A percentile compares a stretch with the other conserved stretches of the same genome.
Conservation (phyloP, 73 alveolate species). For the Diophrys appendiculata region DNA sequence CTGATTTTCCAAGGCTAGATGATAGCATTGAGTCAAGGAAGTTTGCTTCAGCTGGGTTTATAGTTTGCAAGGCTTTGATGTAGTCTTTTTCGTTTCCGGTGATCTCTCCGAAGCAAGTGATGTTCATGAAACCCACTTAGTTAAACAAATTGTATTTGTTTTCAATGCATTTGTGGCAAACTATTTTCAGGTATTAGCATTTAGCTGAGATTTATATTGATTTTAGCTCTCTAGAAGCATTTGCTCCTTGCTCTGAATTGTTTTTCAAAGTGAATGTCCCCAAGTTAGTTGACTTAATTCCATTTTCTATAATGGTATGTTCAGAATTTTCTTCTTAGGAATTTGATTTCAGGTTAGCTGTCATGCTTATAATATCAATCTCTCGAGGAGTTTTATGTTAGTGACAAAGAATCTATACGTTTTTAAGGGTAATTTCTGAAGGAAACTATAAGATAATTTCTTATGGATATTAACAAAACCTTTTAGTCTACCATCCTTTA, state of each 20-base stretch:
- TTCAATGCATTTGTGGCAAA: not conserved
- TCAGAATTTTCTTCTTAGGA: not conserved
- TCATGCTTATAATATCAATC: not conserved
- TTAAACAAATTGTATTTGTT: slow-evolving; percentile 7
- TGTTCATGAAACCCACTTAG: slow-evolving; percentile 11
- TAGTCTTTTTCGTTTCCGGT: not conserved
- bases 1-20: not conserved
- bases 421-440: not conserved
- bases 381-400: slow-evolving; percentile 1
- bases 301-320: not conserved
- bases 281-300: not conserved
- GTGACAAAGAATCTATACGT: slow-evolving; percentile 8
- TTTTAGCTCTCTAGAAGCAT: not conserved
- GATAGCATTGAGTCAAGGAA: not conserved
- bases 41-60: slow-evolving; percentile 12
- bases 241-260: not conserved
- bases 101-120: slow-evolving; percentile 7
- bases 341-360: not conserved
- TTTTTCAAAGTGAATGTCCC: not conserved
- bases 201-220: not conserved
- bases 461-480: not conserved
- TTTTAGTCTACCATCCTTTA: slow-evolving; percentile 6
- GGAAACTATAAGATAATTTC: slow-evolving; percentile 6
- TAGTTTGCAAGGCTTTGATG: not conserved
- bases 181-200: not conserved